Percentiles rank a stretch among this genome's conserved stretches.
Evolutionary conservation across 208 protist species (phyloP).

Genomic region (Porcisia hertigi): DNA sequence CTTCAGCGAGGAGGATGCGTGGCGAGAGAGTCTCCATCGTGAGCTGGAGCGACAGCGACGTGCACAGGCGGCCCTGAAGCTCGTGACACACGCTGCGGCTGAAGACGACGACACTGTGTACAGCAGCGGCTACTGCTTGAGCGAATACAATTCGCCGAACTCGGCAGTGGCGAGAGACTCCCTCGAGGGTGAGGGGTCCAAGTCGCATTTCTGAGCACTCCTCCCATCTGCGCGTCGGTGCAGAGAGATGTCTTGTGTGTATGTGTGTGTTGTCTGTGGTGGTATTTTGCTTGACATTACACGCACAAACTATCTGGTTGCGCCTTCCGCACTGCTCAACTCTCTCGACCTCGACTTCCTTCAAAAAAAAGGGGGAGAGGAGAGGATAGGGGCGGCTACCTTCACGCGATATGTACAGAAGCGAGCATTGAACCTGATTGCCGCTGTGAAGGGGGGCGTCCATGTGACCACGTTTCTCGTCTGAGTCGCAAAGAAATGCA

Average conservation of each 20-base stretch:
- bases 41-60: slow-evolving; percentile 35
- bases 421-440: neutral
- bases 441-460: no score
- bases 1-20: slow-evolving; percentile 32
- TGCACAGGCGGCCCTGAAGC: slow-evolving; percentile 29
- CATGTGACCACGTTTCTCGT: neutral
- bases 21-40: slow-evolving; percentile 28
- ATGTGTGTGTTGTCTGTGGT: neutral
- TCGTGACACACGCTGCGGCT: slow-evolving; percentile 10
- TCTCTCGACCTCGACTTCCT: neutral
- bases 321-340: neutral
- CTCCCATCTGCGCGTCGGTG: neutral
- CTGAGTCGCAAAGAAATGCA: neutral
- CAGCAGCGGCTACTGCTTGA: slow-evolving; percentile 30
- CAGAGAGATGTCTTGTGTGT: neutral
- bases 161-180: slow-evolving; percentile 21
- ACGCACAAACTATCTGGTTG: neutral
- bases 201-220: neutral
- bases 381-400: no score
- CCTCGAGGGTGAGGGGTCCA: neutral
- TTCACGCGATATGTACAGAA: neutral
- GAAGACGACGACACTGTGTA: slow-evolving; percentile 12
- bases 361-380: neutral
- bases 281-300: neutral
- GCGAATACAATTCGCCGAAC: slow-evolving; percentile 11